Evolutionary conservation across 2,329 filamentous ascomycete species (phyloP), one percentile per base, ranked within the genome.

Genomic region (Aspergillus puulaauensis): DNA sequence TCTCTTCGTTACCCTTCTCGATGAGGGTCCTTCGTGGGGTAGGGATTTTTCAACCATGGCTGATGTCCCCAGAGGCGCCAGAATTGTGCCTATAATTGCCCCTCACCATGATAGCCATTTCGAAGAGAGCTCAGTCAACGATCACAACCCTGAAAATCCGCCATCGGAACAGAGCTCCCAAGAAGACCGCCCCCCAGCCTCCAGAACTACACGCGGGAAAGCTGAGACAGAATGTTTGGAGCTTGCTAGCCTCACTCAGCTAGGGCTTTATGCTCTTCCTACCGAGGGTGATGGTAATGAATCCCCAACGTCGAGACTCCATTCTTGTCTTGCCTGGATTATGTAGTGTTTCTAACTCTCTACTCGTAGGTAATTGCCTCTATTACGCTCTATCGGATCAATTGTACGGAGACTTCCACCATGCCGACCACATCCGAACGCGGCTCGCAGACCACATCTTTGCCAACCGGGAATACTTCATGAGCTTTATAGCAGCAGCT

Each of bases 331-430:
- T 31, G 8, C 27, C 27, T 57, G 17, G 11, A 24, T 6, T 2
- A 3, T 9, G 31, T 40, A 14, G 19, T 44, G 44, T 61, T 47
- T 63, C 61, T 70, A 59, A 71, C 66, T 62, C 59, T 61, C 3
- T 58, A 53, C 19, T 47, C 48, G 37, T 57, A 89, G 87, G 86
- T 64, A 89, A 89, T 75, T 89, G 87, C 72, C 81, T 89, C 39
- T 89, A 89, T 76, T 85, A 86, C 72, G 86, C 86, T 60, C 78
- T 89, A 40, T 86, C 84, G 62, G 85, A 89, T 69, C 86, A 90
- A 76, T 72, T 89, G 52, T 87, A 85, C 68, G 86, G 85, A 61
- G 74, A 82, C 67, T 82, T 86, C 66, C 75, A 79, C 58, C 77
- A 82, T 61, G 83, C 86, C 67, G 70, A 75, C 54, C 77, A 83